Base-by-base conservation (phyloP, 495 filamentous ascomycete genomes). In the Penicillium egyptiacum region DNA sequence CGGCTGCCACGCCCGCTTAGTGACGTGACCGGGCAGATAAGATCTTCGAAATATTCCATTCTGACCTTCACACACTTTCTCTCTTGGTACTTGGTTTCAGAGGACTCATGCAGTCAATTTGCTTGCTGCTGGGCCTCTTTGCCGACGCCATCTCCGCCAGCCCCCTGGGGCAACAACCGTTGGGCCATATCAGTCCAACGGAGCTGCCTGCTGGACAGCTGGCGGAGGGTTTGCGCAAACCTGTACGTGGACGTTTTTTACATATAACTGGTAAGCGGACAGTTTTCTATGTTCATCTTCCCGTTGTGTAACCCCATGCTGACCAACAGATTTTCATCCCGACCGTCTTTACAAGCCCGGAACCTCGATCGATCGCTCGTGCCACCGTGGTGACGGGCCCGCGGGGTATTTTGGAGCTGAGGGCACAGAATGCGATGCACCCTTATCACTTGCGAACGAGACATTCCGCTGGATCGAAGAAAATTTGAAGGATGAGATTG, bases 401-500 rank as follows among this genome's bases (percentile, higher is more conserved):
- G 88, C 94, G 11, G 93, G 92, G 23, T 75, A 81, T 22, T 90
- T 90, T 68, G 94, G 94, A 61, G 85, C 91, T 30, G 88, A 92
- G 68, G 90, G 87, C 3, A 85, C 88, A 5, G 89, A 91, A 52
- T 99, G 94, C 79, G 94, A 99, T 74, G 80, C 88, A 1, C 94
- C 95, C 0, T 68, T 83, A 46, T 71, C 85, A 1, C 82, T 99
- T 10, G 77, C 98, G 48, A 88, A 98, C 72, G 89, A 86, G 66
- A 98, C 95, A 0, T 92, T 98, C 70, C 80, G 84, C 56, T 99
- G 94, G 94, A 88, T 99, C 52, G 79, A 85, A n/a, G 79, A 86
- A 26, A 88, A 96, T 61, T 64, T 99, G 35, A 88, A 84, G 66
- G 90, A 90, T 73, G 69, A 85, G 11, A 81, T 99, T 50, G 94